A percentile compares a stretch with the other conserved stretches of the same genome.
phyloP scores from a whole-genome alignment of 1,284 basidiomycete genomes.

The Pseudozyma hubeiensis region DNA sequence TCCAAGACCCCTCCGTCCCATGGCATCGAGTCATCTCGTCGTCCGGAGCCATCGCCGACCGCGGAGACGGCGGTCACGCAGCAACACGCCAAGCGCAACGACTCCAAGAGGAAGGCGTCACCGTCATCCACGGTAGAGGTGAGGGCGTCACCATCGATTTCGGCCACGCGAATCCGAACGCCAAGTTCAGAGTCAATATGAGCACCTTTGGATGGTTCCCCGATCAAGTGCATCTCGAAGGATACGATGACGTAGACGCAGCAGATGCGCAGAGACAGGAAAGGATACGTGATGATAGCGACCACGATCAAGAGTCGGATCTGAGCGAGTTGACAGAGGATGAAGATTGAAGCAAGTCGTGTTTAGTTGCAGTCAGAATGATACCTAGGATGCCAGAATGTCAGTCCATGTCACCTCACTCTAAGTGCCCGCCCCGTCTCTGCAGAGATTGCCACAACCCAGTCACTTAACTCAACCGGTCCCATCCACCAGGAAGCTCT shows the following conservation, averaged over 20 bases:
- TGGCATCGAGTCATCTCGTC: slow-evolving; percentile 65
- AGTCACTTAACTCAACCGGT: no score
- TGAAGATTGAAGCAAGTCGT: not conserved
- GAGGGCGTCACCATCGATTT: slow-evolving; percentile 47
- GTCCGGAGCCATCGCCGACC: slow-evolving; percentile 60
- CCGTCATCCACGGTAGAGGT: slow-evolving; percentile 41
- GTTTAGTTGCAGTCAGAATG: not conserved
- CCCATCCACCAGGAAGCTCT: no score
- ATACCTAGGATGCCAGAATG: not conserved
- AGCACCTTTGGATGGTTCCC: slow-evolving; percentile 53
- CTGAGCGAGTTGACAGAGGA: slow-evolving; percentile 28
- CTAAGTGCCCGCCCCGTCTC: no score
- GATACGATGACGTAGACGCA: slow-evolving; percentile 25
- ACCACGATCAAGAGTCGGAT: slow-evolving; percentile 18
- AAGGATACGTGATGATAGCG: not conserved
- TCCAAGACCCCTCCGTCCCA: slow-evolving; percentile 54
- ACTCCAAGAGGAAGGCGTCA: slow-evolving; percentile 53
- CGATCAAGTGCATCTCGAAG: slow-evolving; percentile 32
- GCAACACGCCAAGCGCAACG: slow-evolving; percentile 58
- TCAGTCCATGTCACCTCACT: not conserved
- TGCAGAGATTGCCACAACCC: no score
- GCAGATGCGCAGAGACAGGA: slow-evolving; percentile 3
- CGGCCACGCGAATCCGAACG: slow-evolving; percentile 40
- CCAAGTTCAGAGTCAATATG: slow-evolving; percentile 43
- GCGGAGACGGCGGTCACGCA: slow-evolving; percentile 64